Conservation (phyloP, 2,329 filamentous ascomycete genomes). For the Cordyceps militaris region DNA sequence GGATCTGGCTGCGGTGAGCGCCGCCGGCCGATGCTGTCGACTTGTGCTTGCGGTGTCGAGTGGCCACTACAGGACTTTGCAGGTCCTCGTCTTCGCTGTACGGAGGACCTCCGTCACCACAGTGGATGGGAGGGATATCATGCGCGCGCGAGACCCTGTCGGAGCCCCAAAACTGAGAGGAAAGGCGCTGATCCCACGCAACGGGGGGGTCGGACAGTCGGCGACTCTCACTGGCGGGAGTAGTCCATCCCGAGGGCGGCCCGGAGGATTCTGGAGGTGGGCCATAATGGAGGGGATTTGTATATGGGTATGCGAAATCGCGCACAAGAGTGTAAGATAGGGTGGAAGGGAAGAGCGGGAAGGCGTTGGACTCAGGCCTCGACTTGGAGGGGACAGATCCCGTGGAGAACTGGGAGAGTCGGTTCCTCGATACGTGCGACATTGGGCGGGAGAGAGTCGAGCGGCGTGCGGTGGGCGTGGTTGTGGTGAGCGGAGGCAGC, state of each 20-base stretch:
- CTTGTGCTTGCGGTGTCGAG: slow-evolving; percentile 80
- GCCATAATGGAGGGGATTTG: slow-evolving; percentile 88
- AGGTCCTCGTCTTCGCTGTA: slow-evolving; percentile 96
- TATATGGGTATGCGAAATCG: slow-evolving; percentile 85
- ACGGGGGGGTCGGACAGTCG: slow-evolving; percentile 77
- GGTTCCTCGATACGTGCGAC: slow-evolving; percentile 72
- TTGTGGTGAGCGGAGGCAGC: slow-evolving; percentile 47
- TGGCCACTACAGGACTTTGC: slow-evolving; percentile 81
- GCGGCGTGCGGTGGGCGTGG: slow-evolving; percentile 50
- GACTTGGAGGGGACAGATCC: slow-evolving; percentile 63
- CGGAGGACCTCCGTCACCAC: slow-evolving; percentile 81
- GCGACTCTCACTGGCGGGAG: slow-evolving; percentile 72
- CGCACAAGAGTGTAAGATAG: slow-evolving; percentile 84
- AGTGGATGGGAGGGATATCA: slow-evolving; percentile 74
- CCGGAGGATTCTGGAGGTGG: slow-evolving; percentile 68
- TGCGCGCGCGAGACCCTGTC: slow-evolving; percentile 54
- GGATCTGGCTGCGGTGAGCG: slow-evolving; percentile 37
- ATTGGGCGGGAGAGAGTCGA: slow-evolving; percentile 57
- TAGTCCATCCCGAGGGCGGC: slow-evolving; percentile 73
- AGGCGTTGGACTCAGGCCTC: slow-evolving; percentile 72
- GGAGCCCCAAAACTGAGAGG: slow-evolving; percentile 50
- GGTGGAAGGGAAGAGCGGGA: slow-evolving; percentile 77
- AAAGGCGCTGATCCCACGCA: slow-evolving; percentile 64
- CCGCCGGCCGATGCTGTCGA: slow-evolving; percentile 48
- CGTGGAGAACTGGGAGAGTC: slow-evolving; percentile 77